Base-by-base conservation (phyloP, 805 yeast genomes). In the Limtongia smithiae region DNA sequence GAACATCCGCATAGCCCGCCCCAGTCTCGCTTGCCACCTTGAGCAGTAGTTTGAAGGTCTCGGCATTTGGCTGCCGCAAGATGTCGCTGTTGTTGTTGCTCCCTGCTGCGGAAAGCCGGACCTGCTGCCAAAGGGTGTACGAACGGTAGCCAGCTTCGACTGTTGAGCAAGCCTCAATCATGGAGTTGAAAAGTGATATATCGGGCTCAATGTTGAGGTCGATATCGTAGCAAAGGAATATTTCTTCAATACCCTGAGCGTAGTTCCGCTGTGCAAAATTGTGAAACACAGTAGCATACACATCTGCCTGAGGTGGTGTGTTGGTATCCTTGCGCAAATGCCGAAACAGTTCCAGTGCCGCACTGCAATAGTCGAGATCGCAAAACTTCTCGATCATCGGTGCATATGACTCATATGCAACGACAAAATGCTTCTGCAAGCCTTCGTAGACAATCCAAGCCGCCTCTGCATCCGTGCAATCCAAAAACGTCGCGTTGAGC, bases 41-140 rank as follows among this genome's bases (percentile, higher is more conserved):
- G 57, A 85, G 64, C 84, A 85, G 81, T 60, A 82, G 79, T 38
- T 79, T 75, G 18, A 80, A 74, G 0, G 88, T 79, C 37, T 82
- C 83, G 44, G 80, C 77, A 60, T 83, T 79, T 24, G 82, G 58
- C 35, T 47, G 58, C 7, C 51, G 50, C 9, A 14, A 11, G 17
- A 22, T 4, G 12, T n/a, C 24, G 12, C 18, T 25, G 4, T 33
- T 3, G 11, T n/a, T 30, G 21, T 35, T 37, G 4, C 51, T 46
- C 2, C 83, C 83, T 36, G 71, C 69, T 0, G 85, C 80, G 46
- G 78, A 70, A 3, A 82, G 68, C 36, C 75, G 66, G 41, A 85
- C 77, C 38, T 81, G 68, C 18, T 81, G 70, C 71, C 85, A 85
- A 18, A 78, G 67, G 58, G 81, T 83, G 21, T 80, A 65, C 2